Base-by-base conservation (phyloP, 2,329 filamentous ascomycete species). In the Cadophora sp. region DNA sequence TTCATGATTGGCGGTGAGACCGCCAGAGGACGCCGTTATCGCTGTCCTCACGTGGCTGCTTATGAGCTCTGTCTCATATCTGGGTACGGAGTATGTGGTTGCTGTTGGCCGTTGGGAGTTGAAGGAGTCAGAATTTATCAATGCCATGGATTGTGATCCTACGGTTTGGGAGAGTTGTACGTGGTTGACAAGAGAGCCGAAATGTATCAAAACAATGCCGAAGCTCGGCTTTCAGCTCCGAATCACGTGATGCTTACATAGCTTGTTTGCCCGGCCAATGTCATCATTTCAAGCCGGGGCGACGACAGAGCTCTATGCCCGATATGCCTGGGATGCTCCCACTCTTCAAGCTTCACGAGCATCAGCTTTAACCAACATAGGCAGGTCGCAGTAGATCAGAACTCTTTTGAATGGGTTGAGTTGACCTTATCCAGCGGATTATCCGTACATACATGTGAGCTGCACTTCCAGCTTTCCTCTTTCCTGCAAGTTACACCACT, bases 321-420 rank as follows among this genome's bases (percentile, higher is more conserved):
- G 47, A 45, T 18, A 45, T 41, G 20, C 36, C 36, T 24, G 55
- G 33, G 36, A 43, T 41, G 3, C 27, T 61, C 58, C 63, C 63
- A 65, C 63, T 65, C 41, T 65, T 65, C 58, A 33, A 65, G 61
- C 60, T 62, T 61, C 20, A 30, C 24, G 16, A 30, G 48, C 22
- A 41, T 13, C 30, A 60, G 56, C 50, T 47, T 60, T 66, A 68
- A 64, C 66, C 51, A 39, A 20, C 58, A 65, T 50, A 47, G 66
- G 66, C 56, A 68, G 66, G 66, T 68, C 58, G 47, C 33, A 50
- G 66, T 59, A 33, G 66, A 50, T 59, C 58, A 51, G 27, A 62
- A 39, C 48, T 24, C 51, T 56, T 43, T 14, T 59, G 14, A 43
- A 45, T 41, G 20, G 45, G 41, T 43, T 58, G 36, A 58, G 55